Base-by-base conservation (phyloP, 2,329 filamentous ascomycete genomes). In the Colletotrichum eremochloae region DNA sequence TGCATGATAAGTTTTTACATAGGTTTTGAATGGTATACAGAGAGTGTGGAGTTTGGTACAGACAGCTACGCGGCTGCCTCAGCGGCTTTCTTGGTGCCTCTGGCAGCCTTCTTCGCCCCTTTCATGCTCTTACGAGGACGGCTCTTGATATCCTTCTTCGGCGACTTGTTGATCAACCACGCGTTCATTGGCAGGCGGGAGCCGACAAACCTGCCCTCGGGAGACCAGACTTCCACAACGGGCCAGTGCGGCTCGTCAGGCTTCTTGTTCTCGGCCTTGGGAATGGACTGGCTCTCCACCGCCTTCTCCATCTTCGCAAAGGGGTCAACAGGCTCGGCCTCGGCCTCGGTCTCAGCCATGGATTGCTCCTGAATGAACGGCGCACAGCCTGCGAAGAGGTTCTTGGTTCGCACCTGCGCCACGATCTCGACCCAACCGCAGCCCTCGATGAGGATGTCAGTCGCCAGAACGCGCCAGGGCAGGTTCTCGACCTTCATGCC, bases 361-460 rank as follows among this genome's bases (percentile, higher is more conserved):
- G 68, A 42, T 33, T 67, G 61, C 42, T 74, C 73, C 60, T 74
- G 66, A 29, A 76, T 68, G 33, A 71, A 72, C 42, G 71, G 68
- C 53, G 77, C 66, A 53, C 75, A 75, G 71, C 80, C 66, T 42
- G 73, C 72, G 61, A 82, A 83, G 67, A 86, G 81, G 70, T 87
- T 84, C 78, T 82, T 88, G 20, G 86, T 89, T 63, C 96, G 90
- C 12, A 97, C 90, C 82, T 99, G 96, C 3, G 92, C 92, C 0
- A 91, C 91, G 52, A 99, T 81, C 82, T 99, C 96, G 2, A 99
- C 88, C 93, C 97, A 99, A 9, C 96, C 96, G 36, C 95, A 92
- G 2, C 96, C 95, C 80, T 98, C 96, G 62, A 99, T 91, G 18
- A 99, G 84, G 33, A 99, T 90, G 79, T 99, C 97, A 0, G 92